Conservation (phyloP, 345 rosid species). For the Laguncularia racemosa region DNA sequence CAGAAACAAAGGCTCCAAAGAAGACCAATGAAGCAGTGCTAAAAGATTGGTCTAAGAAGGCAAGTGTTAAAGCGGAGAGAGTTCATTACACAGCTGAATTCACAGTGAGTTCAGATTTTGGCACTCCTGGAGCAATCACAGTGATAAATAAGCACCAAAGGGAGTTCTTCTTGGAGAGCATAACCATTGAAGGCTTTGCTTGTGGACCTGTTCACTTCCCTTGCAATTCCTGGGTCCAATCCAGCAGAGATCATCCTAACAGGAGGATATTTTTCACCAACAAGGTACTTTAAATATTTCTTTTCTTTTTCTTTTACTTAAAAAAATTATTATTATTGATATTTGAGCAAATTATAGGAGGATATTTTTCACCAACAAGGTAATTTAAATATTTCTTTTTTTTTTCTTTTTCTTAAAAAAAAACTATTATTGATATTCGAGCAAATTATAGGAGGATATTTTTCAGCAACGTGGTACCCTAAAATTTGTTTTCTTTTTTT, state of each 20-base stretch:
- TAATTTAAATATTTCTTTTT: slow-evolving; percentile 8
- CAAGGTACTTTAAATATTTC: slow-evolving; percentile 34
- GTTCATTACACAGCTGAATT: slow-evolving; percentile 90
- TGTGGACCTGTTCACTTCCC: slow-evolving; percentile 84
- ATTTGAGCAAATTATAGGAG: slow-evolving; percentile 12
- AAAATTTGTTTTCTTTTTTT: neutral
- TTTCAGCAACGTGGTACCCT: slow-evolving; percentile 71
- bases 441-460: slow-evolving; percentile 42
- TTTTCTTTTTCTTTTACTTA: neutral
- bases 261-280: slow-evolving; percentile 81
- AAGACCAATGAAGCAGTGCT: slow-evolving; percentile 68
- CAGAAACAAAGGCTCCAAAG: slow-evolving; percentile 80
- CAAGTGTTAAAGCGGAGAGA: slow-evolving; percentile 62
- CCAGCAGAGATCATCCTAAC: slow-evolving; percentile 50
- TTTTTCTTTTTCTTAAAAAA: neutral
- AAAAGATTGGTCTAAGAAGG: slow-evolving; percentile 81
- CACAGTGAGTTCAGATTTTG: slow-evolving; percentile 59
- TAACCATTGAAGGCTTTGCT: slow-evolving; percentile 83
- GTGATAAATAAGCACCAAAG: slow-evolving; percentile 81
- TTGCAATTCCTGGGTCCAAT: slow-evolving; percentile 94
- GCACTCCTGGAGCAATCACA: slow-evolving; percentile 82
- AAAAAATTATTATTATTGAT: too few relatives aligned
- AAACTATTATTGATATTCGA: too few relatives aligned
- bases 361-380: slow-evolving; percentile 85
- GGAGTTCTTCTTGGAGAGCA: slow-evolving; percentile 83